These are phyloP conservation scores for Phytophthora uliginosa DNA, from an alignment of 352 stramenopile genomes.

Conservation along the genomic window DNA sequence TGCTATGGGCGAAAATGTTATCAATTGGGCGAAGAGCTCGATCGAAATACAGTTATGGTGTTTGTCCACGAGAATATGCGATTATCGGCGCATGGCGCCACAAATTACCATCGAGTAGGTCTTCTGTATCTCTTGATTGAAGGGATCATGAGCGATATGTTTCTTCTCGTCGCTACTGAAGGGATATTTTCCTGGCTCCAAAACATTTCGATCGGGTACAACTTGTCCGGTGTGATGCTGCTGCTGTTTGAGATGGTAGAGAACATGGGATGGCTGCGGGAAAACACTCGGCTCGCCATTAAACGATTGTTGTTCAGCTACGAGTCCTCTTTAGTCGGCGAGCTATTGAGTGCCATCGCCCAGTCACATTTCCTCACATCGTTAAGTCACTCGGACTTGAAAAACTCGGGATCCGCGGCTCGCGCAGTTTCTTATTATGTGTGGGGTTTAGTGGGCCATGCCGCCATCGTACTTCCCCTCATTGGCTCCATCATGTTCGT, in stretches of 20 bases:
- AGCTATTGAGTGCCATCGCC: constrained; percentile 10
- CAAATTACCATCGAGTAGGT: constrained; percentile 29
- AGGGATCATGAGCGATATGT: constrained; percentile 37
- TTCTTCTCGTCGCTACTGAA: constrained; percentile 33
- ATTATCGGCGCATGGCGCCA: constrained; percentile 30
- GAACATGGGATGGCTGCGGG: constrained; percentile 18
- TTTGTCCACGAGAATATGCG: constrained; percentile 37
- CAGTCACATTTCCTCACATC: constrained; percentile 24
- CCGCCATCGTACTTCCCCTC: background rate
- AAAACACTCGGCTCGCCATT: constrained; percentile 9
- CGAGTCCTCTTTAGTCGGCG: constrained; percentile 29
- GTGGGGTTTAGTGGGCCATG: background rate
- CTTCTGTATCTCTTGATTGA: constrained; percentile 36
- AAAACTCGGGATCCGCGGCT: background rate
- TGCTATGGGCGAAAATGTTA: constrained; percentile 15
- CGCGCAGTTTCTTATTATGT: background rate
- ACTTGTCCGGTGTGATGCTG: constrained; percentile 29
- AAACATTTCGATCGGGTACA: constrained; percentile 41
- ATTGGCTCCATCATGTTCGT: background rate
- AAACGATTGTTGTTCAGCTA: constrained; percentile 34
- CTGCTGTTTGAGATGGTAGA: constrained; percentile 40
- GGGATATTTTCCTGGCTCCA: constrained; percentile 17
- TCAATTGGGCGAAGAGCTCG: constrained; percentile 6
- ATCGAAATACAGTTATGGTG: constrained; percentile 22
- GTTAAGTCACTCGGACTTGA: constrained; percentile 18